Conservation (phyloP, 495 filamentous ascomycete species). For the Aspergillus cristatus region DNA sequence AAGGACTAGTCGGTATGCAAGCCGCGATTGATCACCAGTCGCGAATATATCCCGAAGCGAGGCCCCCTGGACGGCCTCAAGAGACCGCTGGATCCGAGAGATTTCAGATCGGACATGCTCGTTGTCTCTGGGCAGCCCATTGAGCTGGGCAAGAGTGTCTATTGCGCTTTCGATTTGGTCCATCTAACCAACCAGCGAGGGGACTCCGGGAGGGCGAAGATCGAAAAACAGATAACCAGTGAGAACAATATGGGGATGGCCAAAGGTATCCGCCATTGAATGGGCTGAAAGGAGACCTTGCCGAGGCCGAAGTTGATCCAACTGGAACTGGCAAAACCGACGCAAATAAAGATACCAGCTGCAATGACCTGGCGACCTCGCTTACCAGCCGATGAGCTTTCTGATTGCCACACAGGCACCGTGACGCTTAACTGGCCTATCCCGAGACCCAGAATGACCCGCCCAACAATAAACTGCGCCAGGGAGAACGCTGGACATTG, state of each 20-base stretch:
- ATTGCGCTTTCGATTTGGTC: constrained; percentile 21
- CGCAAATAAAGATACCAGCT: constrained; percentile 43
- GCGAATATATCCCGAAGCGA: constrained; percentile 11
- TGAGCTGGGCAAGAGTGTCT: constrained; percentile 23
- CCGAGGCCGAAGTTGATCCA: constrained; percentile 52
- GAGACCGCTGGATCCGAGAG: constrained; percentile 23
- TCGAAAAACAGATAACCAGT: constrained; percentile 18
- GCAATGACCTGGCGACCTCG: constrained; percentile 40
- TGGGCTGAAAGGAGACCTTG: constrained; percentile 24
- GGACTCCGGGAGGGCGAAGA: constrained; percentile 48
- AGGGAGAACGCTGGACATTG: constrained; percentile 36
- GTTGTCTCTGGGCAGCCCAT: constrained; percentile 17
- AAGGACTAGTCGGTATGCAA: constrained; percentile 24
- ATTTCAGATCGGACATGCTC: constrained; percentile 25
- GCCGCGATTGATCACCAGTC: constrained; percentile 17
- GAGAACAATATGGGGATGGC: constrained; percentile 42
- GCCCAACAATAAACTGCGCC: constrained; percentile 28
- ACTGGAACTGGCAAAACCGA: constrained; percentile 52
- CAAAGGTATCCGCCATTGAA: constrained; percentile 44
- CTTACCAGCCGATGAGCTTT: constrained; percentile 19
- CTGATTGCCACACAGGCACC: constrained; percentile 45
- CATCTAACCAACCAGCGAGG: constrained; percentile 32
- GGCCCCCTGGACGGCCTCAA: background rate
- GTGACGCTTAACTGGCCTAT: constrained; percentile 51
- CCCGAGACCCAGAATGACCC: constrained; percentile 47